A percentile compares a stretch with the other conserved stretches of the same genome.
Conservation (phyloP, 2,329 filamentous ascomycete genomes). For the Fusarium circinatum region DNA sequence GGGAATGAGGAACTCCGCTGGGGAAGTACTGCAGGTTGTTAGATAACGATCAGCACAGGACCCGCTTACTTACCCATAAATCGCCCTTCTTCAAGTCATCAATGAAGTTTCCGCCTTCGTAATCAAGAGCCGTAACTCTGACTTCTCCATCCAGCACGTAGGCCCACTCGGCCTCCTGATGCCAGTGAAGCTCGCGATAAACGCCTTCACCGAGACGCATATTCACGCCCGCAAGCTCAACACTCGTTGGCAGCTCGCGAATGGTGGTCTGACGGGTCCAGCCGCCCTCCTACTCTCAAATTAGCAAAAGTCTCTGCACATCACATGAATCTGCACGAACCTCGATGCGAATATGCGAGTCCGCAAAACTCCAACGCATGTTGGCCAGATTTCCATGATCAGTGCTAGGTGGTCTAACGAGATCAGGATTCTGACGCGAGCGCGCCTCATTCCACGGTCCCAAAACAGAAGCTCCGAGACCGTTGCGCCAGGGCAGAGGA, state of each 20-base stretch:
- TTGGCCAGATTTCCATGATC: slow-evolving; percentile 77
- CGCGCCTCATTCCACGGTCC: slow-evolving; percentile 76
- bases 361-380: slow-evolving; percentile 77
- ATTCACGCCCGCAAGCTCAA: slow-evolving; percentile 80
- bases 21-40: slow-evolving; percentile 70
- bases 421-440: slow-evolving; percentile 75
- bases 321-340: slow-evolving; percentile 48
- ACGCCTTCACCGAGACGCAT: slow-evolving; percentile 80
- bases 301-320: neutral
- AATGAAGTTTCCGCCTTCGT: slow-evolving; percentile 80
- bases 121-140: slow-evolving; percentile 77
- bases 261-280: slow-evolving; percentile 81
- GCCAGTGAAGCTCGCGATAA: slow-evolving; percentile 83
- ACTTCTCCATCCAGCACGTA: slow-evolving; percentile 78
- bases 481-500: slow-evolving; percentile 72
- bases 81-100: slow-evolving; percentile 82
- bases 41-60: fast-evolving
- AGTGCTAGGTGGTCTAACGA: slow-evolving; percentile 77
- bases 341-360: slow-evolving; percentile 72
- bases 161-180: slow-evolving; percentile 83
- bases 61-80: slow-evolving; percentile 56
- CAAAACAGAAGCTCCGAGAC: slow-evolving; percentile 71
- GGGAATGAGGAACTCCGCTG: slow-evolving; percentile 78
- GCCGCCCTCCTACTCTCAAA: slow-evolving; percentile 68
- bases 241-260: slow-evolving; percentile 70